Conservation (phyloP, 805 yeast species). For the Candida silvatica region DNA sequence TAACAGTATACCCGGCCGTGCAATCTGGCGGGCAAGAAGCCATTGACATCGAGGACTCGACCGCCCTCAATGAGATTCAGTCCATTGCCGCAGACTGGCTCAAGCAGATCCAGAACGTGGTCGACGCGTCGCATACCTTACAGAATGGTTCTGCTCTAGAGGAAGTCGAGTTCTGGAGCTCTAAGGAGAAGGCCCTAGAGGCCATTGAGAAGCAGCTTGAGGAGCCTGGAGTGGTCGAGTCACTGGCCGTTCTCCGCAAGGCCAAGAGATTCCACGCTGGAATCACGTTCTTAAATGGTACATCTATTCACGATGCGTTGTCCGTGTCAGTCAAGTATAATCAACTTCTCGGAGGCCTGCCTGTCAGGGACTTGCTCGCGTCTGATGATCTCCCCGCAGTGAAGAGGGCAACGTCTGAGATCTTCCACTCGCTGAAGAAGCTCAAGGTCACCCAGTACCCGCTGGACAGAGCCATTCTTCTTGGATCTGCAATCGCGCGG, state of each 20-base stretch:
- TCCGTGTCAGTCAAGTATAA: slow-evolving; percentile 46
- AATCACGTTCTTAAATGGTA: slow-evolving; percentile 61
- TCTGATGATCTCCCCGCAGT: slow-evolving; percentile 38
- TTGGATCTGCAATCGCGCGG: slow-evolving; percentile 56
- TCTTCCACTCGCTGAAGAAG: slow-evolving; percentile 59
- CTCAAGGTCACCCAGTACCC: slow-evolving; percentile 58
- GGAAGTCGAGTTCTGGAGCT: slow-evolving; percentile 73
- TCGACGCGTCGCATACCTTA: slow-evolving; percentile 44
- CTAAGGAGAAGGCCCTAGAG: slow-evolving; percentile 53
- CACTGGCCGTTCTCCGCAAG: slow-evolving; percentile 51
- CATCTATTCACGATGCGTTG: slow-evolving; percentile 51
- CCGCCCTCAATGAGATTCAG: slow-evolving; percentile 62
- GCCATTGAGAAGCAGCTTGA: slow-evolving; percentile 51
- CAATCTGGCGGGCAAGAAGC: no score
- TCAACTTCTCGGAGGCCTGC: slow-evolving; percentile 60
- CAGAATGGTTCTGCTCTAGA: slow-evolving; percentile 47
- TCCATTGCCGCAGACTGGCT: slow-evolving; percentile 68
- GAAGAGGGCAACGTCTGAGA: slow-evolving; percentile 31
- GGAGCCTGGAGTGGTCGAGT: slow-evolving; percentile 41
- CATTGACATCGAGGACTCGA: slow-evolving; percentile 49
- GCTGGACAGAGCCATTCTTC: slow-evolving; percentile 46
- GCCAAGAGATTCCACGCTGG: slow-evolving; percentile 80
- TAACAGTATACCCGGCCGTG: no score
- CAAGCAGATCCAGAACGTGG: slow-evolving; percentile 47
- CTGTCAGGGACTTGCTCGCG: slow-evolving; percentile 48